phyloP scores from a whole-genome alignment of 2,329 filamentous ascomycete species.

The Fusarium sp. region DNA sequence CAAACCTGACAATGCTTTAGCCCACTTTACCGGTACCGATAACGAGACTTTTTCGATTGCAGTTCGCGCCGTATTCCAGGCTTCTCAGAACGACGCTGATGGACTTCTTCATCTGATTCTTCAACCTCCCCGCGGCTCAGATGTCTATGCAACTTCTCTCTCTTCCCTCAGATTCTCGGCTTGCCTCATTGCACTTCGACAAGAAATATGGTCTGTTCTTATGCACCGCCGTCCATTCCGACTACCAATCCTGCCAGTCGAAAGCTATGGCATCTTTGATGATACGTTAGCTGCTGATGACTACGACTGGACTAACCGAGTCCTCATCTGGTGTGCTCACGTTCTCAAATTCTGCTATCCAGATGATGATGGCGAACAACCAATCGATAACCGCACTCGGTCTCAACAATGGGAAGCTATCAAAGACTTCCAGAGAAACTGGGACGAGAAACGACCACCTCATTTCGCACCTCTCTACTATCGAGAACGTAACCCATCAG shows the following conservation, averaged over 20 bases:
- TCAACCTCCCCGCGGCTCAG: background rate
- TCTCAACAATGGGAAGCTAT: background rate
- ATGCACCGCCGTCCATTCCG: background rate
- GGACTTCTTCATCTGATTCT: background rate
- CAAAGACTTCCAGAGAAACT: background rate
- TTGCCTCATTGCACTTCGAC: rapidly evolving
- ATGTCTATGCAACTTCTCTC: background rate
- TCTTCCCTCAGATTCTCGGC: rapidly evolving
- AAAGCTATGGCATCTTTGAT: background rate
- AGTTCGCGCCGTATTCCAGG: background rate
- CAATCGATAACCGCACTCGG: background rate
- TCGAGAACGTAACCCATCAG: background rate
- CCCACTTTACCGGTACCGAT: background rate
- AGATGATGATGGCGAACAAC: rapidly evolving
- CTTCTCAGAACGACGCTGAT: background rate
- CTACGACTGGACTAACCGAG: background rate
- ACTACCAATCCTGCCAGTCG: rapidly evolving
- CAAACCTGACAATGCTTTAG: background rate
- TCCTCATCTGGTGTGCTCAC: background rate
- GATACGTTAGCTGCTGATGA: background rate
- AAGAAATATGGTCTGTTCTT: rapidly evolving
- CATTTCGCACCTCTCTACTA: slow-evolving; percentile 18
- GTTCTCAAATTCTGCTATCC: background rate
- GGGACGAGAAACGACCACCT: background rate
- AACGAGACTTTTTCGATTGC: background rate